Base-by-base conservation (phyloP, 73 alveolate genomes). In the Tetrahymena malaccensis region DNA sequence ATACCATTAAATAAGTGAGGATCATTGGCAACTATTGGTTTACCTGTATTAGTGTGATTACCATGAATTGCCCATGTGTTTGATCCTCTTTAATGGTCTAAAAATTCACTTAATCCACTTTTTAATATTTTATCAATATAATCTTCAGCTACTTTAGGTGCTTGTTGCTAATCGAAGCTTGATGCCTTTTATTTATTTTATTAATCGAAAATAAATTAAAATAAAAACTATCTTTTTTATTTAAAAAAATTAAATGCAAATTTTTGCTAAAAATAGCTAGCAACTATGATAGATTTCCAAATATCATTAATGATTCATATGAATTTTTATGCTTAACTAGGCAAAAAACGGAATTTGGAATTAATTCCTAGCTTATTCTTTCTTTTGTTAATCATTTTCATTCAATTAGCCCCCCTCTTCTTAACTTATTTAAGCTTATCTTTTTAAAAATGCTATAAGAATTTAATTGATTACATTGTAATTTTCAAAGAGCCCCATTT, bases 1-100 rank as follows among this genome's bases (percentile, higher is more conserved):
- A 98, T 95, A 19, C 96, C 55, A 50, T 97, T 96, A 37, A 95
- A 97, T 85, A 98, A 95, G 97, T 99, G 99, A 43, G 99, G 99
- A 94, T 99, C 99, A 93, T 97, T 98, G 34, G 98, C 98, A 84
- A 98, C 96, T 6, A 98, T 93, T 17, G 99, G 99, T 84, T 98
- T 97, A 93, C 99, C 99, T 93, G 97, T 96, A 94, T 96, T 97
- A 11, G 99, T 99, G 94, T 96, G 96, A 44, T 98, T 98, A 44
- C 99, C 99, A 95, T 96, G 98, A 35, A 99, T 96, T 27, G 97
- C 98, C 99, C 99, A 98, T 37, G 98, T 96, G 96, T 98, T 98
- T 33, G 98, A 96, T 31, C 98, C 99, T 89, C 96, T 95, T 56
- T 93, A 96, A 83, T 94, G 93, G 33, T 85, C 94, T n/a, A 96